phyloP scores from a whole-genome alignment of 2,329 filamentous ascomycete species.

The Tolypocladium guangdongense region DNA sequence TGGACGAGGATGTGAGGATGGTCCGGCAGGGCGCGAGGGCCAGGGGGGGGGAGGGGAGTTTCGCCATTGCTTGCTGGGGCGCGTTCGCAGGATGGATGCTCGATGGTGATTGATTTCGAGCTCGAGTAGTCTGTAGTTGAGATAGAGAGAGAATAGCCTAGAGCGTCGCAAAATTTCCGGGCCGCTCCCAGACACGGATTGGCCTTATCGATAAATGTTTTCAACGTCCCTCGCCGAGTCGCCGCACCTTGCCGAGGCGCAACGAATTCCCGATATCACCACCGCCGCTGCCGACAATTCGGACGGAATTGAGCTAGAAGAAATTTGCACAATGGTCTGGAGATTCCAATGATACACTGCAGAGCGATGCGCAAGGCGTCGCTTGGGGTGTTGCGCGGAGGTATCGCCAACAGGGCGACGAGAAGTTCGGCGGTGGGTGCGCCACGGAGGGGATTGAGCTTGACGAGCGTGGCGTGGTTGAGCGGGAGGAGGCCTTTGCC shows the following conservation, averaged over 20 bases:
- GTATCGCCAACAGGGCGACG: not conserved
- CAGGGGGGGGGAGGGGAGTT: constrained; percentile 14
- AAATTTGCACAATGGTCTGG: constrained; percentile 5
- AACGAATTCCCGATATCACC: not conserved
- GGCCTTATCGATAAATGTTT: constrained; percentile 1
- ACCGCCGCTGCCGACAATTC: not conserved
- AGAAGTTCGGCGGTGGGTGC: not conserved
- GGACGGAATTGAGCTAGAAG: not conserved
- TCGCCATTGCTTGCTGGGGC: constrained; percentile 14
- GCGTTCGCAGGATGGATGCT: not conserved
- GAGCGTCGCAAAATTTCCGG: constrained; percentile 13
- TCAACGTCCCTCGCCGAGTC: not conserved
- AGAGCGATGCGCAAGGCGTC: constrained; percentile 9
- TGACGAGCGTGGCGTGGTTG: constrained; percentile 5
- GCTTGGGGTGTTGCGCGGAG: constrained; percentile 1
- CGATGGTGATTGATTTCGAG: not conserved
- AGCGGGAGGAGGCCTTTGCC: constrained; percentile 2
- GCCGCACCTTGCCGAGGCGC: not conserved
- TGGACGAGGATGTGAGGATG: constrained; percentile 1
- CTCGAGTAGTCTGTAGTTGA: too few relatives aligned
- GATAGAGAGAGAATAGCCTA: not conserved
- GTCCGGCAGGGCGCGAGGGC: constrained; percentile 18
- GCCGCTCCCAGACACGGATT: not conserved
- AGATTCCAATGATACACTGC: constrained; percentile 8
- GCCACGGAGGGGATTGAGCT: constrained; percentile 4